Evolutionary conservation across 306 rosid genomes (phyloP).

Genomic region (Quercus glauca): DNA sequence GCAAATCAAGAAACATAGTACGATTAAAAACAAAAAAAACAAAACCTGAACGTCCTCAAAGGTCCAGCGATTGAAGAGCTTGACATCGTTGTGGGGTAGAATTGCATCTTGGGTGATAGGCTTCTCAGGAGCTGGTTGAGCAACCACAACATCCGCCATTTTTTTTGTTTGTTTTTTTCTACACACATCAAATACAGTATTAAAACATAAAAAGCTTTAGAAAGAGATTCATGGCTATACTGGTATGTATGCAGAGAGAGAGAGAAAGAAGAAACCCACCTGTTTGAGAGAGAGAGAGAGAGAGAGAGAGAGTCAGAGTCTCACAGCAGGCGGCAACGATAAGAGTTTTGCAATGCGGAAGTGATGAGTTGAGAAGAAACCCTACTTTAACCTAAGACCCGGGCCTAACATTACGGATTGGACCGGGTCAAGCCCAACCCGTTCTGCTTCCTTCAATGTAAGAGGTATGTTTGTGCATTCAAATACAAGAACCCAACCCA

Average conservation of each 20-base stretch:
- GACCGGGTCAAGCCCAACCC: background rate
- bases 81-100: conserved; percentile 15
- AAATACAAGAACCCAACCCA: too few species aligned
- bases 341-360: background rate
- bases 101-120: background rate
- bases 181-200: background rate
- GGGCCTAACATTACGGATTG: background rate
- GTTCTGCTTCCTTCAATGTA: background rate
- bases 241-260: background rate
- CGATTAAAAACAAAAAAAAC: too few species aligned
- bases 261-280: background rate
- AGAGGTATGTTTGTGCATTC: too few species aligned
- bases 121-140: background rate
- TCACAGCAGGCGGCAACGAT: background rate
- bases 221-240: background rate
- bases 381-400: background rate
- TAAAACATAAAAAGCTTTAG: background rate
- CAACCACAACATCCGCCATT: conserved; percentile 18
- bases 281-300: background rate
- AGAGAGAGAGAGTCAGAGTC: background rate
- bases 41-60: conserved; percentile 28
- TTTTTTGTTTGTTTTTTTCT: background rate
- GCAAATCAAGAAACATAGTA: too few species aligned
- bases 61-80: conserved; percentile 38
- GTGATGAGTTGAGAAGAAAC: background rate